A percentile compares a stretch with the other conserved stretches of the same genome.
Evolutionary conservation across 257 asterid species (phyloP).

Genomic region (Solanum chaucha): DNA sequence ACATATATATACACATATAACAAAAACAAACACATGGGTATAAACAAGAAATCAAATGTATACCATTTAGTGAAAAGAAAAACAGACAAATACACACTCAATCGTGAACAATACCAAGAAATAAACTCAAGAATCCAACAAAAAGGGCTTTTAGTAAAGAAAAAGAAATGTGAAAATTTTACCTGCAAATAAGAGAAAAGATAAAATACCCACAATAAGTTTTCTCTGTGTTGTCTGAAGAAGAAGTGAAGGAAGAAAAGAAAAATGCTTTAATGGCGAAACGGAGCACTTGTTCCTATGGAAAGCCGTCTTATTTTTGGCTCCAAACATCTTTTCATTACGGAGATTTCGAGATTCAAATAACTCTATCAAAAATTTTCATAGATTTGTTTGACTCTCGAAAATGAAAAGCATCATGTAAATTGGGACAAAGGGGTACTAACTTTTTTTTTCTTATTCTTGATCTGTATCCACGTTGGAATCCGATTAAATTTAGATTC

Average conservation of each 20-base stretch:
- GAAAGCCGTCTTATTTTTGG: neutral
- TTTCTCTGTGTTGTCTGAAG: neutral
- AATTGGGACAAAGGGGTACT: too few relatives aligned
- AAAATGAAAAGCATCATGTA: accelerated
- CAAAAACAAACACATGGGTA: neutral
- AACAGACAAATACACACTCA: neutral
- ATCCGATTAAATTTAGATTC: too few relatives aligned
- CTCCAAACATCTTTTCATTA: neutral
- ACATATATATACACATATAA: neutral
- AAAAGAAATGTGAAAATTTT: neutral
- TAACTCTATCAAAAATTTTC: too few relatives aligned
- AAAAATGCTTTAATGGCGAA: neutral
- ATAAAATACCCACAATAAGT: neutral
- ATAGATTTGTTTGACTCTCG: accelerated
- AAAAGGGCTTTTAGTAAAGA: neutral
- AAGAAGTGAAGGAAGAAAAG: neutral
- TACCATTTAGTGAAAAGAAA: neutral
- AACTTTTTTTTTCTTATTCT: neutral
- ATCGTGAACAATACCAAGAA: neutral
- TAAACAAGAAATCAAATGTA: neutral
- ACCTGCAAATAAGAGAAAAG: neutral
- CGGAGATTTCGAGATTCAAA: accelerated
- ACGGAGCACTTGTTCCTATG: neutral
- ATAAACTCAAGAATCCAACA: neutral
- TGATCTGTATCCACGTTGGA: accelerated